Base-by-base conservation (phyloP, 2,329 filamentous ascomycete species). In the Botryotinia convoluta region DNA sequence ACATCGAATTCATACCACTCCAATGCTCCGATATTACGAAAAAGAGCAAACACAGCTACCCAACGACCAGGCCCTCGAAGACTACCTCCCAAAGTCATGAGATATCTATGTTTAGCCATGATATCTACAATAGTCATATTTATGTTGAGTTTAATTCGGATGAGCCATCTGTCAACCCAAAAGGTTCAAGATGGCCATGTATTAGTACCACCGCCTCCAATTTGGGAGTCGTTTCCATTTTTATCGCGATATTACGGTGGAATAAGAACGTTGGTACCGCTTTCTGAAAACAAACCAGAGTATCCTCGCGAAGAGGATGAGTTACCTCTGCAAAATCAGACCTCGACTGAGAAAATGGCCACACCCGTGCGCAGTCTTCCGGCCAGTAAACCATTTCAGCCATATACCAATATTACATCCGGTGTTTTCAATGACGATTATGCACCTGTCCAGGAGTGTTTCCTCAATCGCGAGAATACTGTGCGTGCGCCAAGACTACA, bases 191-290 rank as follows among this genome's bases (percentile, higher is more conserved):
- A 87, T 69, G 87, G 87, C 45, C 80, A 92, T 42, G 89, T 90
- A 76, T 87, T 87, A 20, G 86, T 89, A 0, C 82, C 88, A 0
- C 88, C 90, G 32, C 92, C 88, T 0, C 83, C 88, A 8, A 74
- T 76, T n/a, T 98, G 95, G 94, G 93, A 97, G 81, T 88, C 87
- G 16, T 98, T 97, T 80, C 89, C 90, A 0, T 97, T 97, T 79
- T 82, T 99, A 75, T 91, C 91, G 74, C 88, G 95, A 75, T 99
- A 98, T 81, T 96, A 98, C 81, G 95, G 94, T 22, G 96, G 96
- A 0, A 87, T 99, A 74, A 87, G 91, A 76, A 92, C 88, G 0
- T 80, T 99, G 75, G 88, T 93, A 0, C 83, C 89, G 0, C 84
- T 90, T 39, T 82, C 86, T 22, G 85, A 93, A 65, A 95, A 95